Percentiles rank a stretch among this genome's conserved stretches.
Conservation (phyloP, 306 rosid genomes). For the Prunus persica region Prunus_persica_NCBIv2 NC_034014.1:23727001-23727500, state of each 20-base stretch:
- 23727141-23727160: slow-evolving; percentile 6
- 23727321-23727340: background rate
- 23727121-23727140: slow-evolving; percentile 6
- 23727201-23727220: slow-evolving; percentile 2
- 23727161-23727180: background rate
- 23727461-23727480: slow-evolving; percentile 3
- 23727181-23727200: background rate
- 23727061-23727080: background rate
- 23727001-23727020: background rate
- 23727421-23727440: slow-evolving; percentile 53
- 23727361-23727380: slow-evolving; percentile 50
- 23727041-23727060: background rate
- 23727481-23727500: background rate
- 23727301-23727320: background rate
- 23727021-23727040: background rate
- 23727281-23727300: background rate
- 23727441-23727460: slow-evolving; percentile 22
- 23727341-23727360: slow-evolving; percentile 22
- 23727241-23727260: background rate
- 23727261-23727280: background rate
- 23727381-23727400: slow-evolving; percentile 52
- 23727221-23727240: slow-evolving; percentile 3
- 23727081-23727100: background rate
- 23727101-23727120: background rate
- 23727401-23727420: slow-evolving; percentile 46